Conservation (phyloP, 345 rosid species). For the Arabidopsis arenosa region DNA sequence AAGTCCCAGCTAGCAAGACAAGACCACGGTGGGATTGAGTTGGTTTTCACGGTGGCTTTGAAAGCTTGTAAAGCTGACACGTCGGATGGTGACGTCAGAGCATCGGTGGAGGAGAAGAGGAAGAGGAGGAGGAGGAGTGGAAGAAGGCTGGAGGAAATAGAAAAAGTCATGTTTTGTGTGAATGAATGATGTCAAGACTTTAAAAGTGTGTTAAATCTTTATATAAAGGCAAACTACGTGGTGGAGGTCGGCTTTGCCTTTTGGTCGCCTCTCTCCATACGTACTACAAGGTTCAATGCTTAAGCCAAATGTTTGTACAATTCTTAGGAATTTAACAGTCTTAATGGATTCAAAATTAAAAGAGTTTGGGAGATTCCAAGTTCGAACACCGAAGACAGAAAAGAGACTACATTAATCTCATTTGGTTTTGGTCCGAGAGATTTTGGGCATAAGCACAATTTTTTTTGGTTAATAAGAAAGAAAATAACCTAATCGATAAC, state of each 20-base stretch:
- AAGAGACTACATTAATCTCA: too few species aligned
- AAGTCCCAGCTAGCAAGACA: conserved; percentile 81
- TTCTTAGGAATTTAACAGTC: background rate
- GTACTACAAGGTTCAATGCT: conserved; percentile 12
- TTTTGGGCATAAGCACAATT: too few species aligned
- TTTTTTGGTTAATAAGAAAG: too few species aligned
- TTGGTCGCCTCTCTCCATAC: conserved; percentile 28
- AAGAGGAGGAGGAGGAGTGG: background rate
- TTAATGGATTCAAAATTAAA: too few species aligned
- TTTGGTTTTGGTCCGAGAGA: too few species aligned
- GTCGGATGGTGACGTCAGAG: conserved; percentile 56
- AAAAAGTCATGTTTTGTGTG: conserved; percentile 35
- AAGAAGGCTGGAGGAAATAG: conserved; percentile 14
- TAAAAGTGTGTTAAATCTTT: conserved; percentile 21
- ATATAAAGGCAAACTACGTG: conserved; percentile 38
- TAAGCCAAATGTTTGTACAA: background rate
- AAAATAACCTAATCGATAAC: too few species aligned
- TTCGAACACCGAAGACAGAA: too few species aligned
- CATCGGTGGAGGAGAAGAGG: conserved; percentile 22
- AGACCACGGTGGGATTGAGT: conserved; percentile 63
- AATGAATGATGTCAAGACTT: conserved; percentile 40
- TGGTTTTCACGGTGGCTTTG: conserved; percentile 59
- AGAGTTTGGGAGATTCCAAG: too few species aligned
- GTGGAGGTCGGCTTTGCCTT: conserved; percentile 41
- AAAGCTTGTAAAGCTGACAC: conserved; percentile 66